Conservation (phyloP, 192 early-diverging fungal genomes). For the Funneliformis mosseae region DNA sequence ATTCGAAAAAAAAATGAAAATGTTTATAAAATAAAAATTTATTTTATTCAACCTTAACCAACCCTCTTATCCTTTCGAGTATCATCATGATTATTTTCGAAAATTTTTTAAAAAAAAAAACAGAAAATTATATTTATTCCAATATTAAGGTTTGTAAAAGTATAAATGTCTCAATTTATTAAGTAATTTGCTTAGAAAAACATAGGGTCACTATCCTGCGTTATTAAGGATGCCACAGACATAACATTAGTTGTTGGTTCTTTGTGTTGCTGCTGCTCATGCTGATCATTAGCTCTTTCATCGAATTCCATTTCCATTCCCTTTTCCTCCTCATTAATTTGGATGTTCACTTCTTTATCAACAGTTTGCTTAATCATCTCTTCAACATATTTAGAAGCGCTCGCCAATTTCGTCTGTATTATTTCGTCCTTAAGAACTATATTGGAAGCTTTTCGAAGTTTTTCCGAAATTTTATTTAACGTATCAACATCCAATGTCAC, state of each 20-base stretch:
- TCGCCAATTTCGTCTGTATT: background rate
- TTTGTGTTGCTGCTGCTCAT: background rate
- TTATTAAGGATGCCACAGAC: conserved; percentile 13
- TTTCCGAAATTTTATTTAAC: background rate
- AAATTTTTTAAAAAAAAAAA: too few relatives aligned
- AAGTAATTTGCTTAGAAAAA: too few relatives aligned
- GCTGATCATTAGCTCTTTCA: background rate
- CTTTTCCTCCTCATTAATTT: background rate
- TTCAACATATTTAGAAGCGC: conserved; percentile 5
- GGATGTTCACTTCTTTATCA: background rate
- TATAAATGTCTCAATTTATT: too few relatives aligned
- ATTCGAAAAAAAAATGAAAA: too few relatives aligned
- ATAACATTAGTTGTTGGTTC: conserved; percentile 15
- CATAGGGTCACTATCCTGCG: conserved; percentile 17
- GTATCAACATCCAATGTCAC: background rate
- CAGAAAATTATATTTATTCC: too few relatives aligned
- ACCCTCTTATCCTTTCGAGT: too few relatives aligned
- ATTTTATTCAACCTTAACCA: too few relatives aligned
- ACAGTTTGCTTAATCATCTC: background rate
- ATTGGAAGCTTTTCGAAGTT: conserved; percentile 15
- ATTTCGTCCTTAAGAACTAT: conserved; percentile 6
- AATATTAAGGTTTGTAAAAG: too few relatives aligned
- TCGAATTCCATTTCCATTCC: too few relatives aligned
- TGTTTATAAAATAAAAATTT: too few relatives aligned
- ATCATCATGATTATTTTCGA: too few relatives aligned